These are phyloP conservation scores for Patellifolia procumbens DNA, from an alignment of 179 eudicot species.

Conservation along the genomic window DNA sequence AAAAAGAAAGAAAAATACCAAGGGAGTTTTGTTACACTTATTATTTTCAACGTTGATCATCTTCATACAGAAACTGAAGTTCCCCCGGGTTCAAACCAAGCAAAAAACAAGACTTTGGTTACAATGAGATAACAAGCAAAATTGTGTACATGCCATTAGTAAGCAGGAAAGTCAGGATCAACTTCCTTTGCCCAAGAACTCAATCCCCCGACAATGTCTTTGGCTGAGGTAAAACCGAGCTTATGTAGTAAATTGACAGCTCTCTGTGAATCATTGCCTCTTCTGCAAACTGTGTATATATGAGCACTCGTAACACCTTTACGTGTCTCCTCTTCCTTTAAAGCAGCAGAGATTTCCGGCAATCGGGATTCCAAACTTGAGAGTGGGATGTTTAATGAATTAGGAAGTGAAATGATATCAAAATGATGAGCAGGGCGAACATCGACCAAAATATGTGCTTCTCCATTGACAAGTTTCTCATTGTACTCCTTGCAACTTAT, in stretches of 20 bases:
- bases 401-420: conserved; percentile 80
- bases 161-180: conserved; percentile 76
- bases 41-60: background rate
- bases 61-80: background rate
- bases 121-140: background rate
- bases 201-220: conserved; percentile 86
- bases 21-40: background rate
- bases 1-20: no score
- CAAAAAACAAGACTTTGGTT: background rate
- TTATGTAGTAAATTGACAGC: conserved; percentile 73
- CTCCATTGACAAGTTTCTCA: conserved; percentile 45
- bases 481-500: conserved; percentile 83
- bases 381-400: conserved; percentile 75
- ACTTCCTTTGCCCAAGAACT: conserved; percentile 83
- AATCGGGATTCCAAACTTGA: conserved; percentile 59
- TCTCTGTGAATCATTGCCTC: conserved; percentile 97
- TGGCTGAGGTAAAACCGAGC: conserved; percentile 70
- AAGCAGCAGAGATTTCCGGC: conserved; percentile 58
- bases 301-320: conserved; percentile 41
- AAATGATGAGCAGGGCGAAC: conserved; percentile 92
- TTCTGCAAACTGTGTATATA: conserved; percentile 76
- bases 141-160: conserved; percentile 26
- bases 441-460: conserved; percentile 70
- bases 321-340: conserved; percentile 47
- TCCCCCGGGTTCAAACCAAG: background rate